Base-by-base conservation (phyloP, 1,284 basidiomycete species). In the Naganishia albida region DNA sequence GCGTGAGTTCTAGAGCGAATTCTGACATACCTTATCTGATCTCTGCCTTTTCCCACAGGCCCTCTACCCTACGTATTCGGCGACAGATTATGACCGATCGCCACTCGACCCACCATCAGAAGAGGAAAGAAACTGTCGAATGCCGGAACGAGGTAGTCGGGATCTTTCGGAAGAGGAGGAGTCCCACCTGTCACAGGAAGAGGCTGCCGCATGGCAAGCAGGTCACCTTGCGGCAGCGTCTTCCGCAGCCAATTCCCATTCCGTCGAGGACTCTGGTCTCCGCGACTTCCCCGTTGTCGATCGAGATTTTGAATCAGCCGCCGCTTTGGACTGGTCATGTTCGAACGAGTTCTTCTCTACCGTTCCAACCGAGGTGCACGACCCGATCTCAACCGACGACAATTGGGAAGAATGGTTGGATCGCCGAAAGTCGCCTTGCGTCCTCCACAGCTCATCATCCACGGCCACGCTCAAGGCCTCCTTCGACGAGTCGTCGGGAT, bases 41-140 rank as follows among this genome's bases (percentile, higher is more conserved):
- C 40, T n/a, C 28, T 18, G 20, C 26, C 42, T 16, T n/a, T 23
- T 30, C 30, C 18, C 42, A 12, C 62, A 78, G 78, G 73, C 75
- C 8, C 74, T 74, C 60, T 73, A 75, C 65, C 68, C 73, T 43
- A 80, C 79, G 1, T 80, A 74, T 62, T 77, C 77, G 23, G 71
- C 74, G 3, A 64, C 70, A 20, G 80, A 80, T 53, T 81, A 81
- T 67, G 80, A 81, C 67, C 76, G 80, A 8, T 75, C 78, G 0
- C 78, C 80, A 0, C 73, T 81, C n/a, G 78, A 76, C 30, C 78
- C 78, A 1, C 80, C 80, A 7, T 74, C 74, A 2, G 72, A 73
- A 30, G 75, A 72, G 28, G 80, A 80, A 67, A 74, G 77, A 39
- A 69, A 72, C 1, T 81, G 79, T 60, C 70, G 73, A 2, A 69